phyloP scores from a whole-genome alignment of 2,329 filamentous ascomycete genomes.

The Monosporascus sp. region DNA sequence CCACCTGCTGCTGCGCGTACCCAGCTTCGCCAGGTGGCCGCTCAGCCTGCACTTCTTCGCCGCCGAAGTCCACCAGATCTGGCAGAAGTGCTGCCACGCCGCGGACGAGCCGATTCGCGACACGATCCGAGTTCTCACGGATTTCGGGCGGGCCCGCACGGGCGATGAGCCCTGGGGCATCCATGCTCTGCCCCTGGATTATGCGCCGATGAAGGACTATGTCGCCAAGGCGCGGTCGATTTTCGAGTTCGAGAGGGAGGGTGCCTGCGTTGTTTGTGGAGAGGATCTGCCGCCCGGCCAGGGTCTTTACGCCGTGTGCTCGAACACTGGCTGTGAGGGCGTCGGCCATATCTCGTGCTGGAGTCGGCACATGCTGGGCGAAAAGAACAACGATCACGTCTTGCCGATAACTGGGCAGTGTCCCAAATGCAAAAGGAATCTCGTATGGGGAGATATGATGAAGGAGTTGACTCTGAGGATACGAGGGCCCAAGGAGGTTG shows the following conservation, averaged over 20 bases:
- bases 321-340: slow-evolving; percentile 46
- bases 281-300: slow-evolving; percentile 38
- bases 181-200: slow-evolving; percentile 50
- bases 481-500: slow-evolving; percentile 64
- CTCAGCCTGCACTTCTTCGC: slow-evolving; percentile 75
- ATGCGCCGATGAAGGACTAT: slow-evolving; percentile 46
- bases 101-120: slow-evolving; percentile 41
- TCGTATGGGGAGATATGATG: slow-evolving; percentile 74
- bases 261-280: slow-evolving; percentile 48
- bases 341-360: slow-evolving; percentile 58
- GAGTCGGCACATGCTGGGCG: slow-evolving; percentile 44
- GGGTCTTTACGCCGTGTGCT: slow-evolving; percentile 54
- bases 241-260: slow-evolving; percentile 52
- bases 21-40: slow-evolving; percentile 80
- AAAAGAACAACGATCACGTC: slow-evolving; percentile 35
- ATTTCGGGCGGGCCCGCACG: slow-evolving; percentile 37
- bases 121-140: slow-evolving; percentile 50
- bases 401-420: slow-evolving; percentile 67
- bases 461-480: slow-evolving; percentile 73
- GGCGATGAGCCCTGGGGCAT: slow-evolving; percentile 38
- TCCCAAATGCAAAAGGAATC: slow-evolving; percentile 57
- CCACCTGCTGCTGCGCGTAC: slow-evolving; percentile 71
- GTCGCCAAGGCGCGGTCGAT: slow-evolving; percentile 50
- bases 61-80: slow-evolving; percentile 61
- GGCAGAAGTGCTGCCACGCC: slow-evolving; percentile 54